These are phyloP conservation scores for Pelargonium australe DNA, from an alignment of 441 rosid species.

Conservation along the genomic window DNA sequence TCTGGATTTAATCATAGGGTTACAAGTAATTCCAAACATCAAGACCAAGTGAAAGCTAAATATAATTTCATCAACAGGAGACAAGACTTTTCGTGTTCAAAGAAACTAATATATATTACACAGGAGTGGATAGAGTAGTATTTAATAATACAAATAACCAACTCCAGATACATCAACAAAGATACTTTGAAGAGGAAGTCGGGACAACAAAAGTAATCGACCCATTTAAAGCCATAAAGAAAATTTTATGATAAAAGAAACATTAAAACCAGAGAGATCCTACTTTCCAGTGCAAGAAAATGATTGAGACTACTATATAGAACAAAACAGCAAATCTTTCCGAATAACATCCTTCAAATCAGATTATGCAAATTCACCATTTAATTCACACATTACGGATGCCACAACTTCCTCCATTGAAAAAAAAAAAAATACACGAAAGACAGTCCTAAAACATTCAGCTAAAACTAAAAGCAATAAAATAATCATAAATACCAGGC, in stretches of 20 bases:
- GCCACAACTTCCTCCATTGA: neutral
- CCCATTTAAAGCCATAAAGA: neutral
- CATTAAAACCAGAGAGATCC: neutral
- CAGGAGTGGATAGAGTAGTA: too few species aligned
- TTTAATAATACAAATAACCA: too few species aligned
- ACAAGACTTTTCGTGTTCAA: too few species aligned
- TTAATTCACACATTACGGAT: neutral
- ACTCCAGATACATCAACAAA: too few species aligned
- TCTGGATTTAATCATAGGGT: neutral
- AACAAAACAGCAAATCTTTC: neutral
- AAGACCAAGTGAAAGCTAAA: conserved; percentile 1
- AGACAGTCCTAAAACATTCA: neutral
- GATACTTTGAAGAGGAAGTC: too few species aligned
- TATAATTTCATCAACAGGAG: neutral
- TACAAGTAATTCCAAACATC: neutral
- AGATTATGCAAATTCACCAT: neutral
- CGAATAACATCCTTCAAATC: neutral
- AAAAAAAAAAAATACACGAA: neutral
- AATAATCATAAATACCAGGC: neutral
- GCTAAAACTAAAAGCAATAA: neutral
- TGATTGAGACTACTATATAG: neutral
- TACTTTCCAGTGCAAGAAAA: neutral
- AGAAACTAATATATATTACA: too few species aligned
- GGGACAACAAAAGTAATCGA: neutral
- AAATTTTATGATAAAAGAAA: neutral